These are phyloP conservation scores for Sungouiella thailandica DNA, from an alignment of 805 yeast species.

Conservation along the genomic window DNA sequence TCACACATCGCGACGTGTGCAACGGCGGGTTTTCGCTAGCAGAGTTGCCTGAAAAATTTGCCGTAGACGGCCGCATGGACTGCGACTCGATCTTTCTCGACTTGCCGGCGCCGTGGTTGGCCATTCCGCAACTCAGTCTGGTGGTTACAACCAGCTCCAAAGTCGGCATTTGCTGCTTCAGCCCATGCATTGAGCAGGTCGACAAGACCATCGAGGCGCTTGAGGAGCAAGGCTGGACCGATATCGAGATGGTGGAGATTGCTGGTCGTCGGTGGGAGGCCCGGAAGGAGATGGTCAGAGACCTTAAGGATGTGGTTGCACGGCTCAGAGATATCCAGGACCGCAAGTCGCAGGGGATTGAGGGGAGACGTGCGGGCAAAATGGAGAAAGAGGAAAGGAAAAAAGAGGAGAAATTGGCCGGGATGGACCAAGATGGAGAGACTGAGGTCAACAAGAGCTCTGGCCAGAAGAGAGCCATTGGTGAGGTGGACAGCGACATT, in stretches of 20 bases:
- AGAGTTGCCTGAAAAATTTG: slow-evolving; percentile 22
- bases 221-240: slow-evolving; percentile 73
- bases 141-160: slow-evolving; percentile 52
- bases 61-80: slow-evolving; percentile 27
- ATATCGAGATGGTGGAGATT: slow-evolving; percentile 88
- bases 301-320: slow-evolving; percentile 69
- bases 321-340: slow-evolving; percentile 75
- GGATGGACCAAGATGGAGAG: too few relatives aligned
- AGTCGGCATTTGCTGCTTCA: slow-evolving; percentile 85
- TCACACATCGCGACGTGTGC: slow-evolving; percentile 93
- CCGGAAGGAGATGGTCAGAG: slow-evolving; percentile 80
- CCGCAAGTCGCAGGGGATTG: slow-evolving; percentile 61
- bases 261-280: slow-evolving; percentile 85
- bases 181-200: slow-evolving; percentile 98
- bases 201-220: slow-evolving; percentile 76
- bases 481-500: slow-evolving; percentile 13
- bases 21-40: slow-evolving; percentile 68
- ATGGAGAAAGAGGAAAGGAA: slow-evolving; percentile 20
- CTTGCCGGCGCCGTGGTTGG: slow-evolving; percentile 96
- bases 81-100: slow-evolving; percentile 84
- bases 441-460: too few relatives aligned
- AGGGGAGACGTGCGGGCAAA: slow-evolving; percentile 43
- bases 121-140: slow-evolving; percentile 65
- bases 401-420: too few relatives aligned
- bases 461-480: slow-evolving; percentile 18